Evolutionary conservation across 768 basidiomycete genomes (phyloP).

Genomic region (Lactifluus rugatus): DNA sequence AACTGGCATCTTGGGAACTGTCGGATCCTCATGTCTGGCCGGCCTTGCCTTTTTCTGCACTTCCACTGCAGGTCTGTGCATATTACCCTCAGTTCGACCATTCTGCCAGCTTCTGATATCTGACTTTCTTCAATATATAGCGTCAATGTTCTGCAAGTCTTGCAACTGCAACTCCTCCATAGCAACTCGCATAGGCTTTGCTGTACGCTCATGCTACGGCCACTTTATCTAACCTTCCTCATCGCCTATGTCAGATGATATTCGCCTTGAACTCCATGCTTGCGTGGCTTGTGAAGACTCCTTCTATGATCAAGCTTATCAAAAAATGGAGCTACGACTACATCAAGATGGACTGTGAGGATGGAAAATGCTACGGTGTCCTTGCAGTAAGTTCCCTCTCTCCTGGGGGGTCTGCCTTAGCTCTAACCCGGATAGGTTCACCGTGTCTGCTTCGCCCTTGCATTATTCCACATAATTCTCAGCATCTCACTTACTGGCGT

Average conservation of each 20-base stretch:
- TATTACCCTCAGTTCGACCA: neutral
- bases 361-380: conserved; percentile 92
- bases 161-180: conserved; percentile 99
- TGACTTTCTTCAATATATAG: conserved; percentile 30
- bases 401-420: neutral
- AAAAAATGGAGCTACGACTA: conserved; percentile 94
- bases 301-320: conserved; percentile 74
- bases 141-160: conserved; percentile 95
- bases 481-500: conserved; percentile 77
- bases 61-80: conserved; percentile 61
- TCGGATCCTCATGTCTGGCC: conserved; percentile 77
- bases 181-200: conserved; percentile 92
- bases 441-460: conserved; percentile 91
- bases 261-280: conserved; percentile 92
- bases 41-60: conserved; percentile 81
- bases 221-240: neutral
- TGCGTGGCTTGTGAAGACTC: conserved; percentile 94
- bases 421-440: conserved; percentile 52
- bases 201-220: conserved; percentile 39
- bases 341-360: conserved; percentile 94
- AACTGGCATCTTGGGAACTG: conserved; percentile 52
- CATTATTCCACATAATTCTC: conserved; percentile 79
- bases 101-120: conserved; percentile 7
- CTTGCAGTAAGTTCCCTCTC: conserved; percentile 60
- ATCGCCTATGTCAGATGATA: conserved; percentile 54